Evolutionary conservation across 1,284 basidiomycete genomes (phyloP).

Genomic region (Rhodotorula sp.): DNA sequence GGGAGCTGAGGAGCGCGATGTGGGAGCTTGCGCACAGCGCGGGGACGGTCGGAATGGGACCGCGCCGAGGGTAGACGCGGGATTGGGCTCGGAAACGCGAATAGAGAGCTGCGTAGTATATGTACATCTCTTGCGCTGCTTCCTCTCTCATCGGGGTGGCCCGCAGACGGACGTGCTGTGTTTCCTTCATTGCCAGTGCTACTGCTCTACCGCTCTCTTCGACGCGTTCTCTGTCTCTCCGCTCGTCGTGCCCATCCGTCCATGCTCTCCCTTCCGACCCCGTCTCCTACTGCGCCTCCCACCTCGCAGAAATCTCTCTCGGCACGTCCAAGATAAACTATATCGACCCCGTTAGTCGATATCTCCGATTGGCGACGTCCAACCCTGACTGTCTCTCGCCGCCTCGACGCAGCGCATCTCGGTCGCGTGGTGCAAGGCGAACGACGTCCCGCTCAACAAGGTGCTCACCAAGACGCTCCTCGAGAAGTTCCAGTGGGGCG

Average conservation of each 20-base stretch:
- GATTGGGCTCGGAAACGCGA: no score
- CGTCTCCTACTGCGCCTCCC: no score
- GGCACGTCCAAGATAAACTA: constrained; percentile 74
- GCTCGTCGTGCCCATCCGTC: neutral
- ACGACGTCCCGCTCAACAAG: constrained; percentile 77
- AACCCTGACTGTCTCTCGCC: neutral
- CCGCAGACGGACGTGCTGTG: no score
- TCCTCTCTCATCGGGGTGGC: no score
- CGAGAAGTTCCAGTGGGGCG: no score
- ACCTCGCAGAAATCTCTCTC: constrained; percentile 70
- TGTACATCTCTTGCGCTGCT: no score
- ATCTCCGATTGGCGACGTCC: neutral
- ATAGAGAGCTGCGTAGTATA: no score
- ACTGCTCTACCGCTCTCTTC: no score
- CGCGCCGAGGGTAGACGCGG: neutral
- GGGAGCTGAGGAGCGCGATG: constrained; percentile 6
- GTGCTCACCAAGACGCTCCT: no score
- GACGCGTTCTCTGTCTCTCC: neutral
- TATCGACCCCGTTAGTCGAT: constrained; percentile 44
- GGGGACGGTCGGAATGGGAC: neutral
- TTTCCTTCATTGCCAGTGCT: no score
- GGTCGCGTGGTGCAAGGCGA: constrained; percentile 76
- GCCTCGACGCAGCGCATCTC: constrained; percentile 63
- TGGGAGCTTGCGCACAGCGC: neutral
- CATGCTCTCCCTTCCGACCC: neutral